These are phyloP conservation scores for Lathyrus oleraceus DNA, from an alignment of 306 rosid genomes.

Conservation along the genomic window DNA sequence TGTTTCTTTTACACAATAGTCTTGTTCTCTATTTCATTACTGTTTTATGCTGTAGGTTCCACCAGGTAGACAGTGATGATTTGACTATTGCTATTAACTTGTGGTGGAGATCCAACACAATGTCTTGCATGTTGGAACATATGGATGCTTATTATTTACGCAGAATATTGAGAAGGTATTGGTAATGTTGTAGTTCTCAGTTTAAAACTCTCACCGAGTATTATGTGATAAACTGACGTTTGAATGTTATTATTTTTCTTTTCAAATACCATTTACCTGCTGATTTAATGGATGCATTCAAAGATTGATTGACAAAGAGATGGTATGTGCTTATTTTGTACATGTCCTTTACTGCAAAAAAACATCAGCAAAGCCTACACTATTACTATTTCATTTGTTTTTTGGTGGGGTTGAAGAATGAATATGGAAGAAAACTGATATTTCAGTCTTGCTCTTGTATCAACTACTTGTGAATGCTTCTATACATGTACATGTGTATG, in stretches of 20 bases:
- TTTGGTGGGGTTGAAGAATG: constrained; percentile 12
- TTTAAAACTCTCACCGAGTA: constrained; percentile 13
- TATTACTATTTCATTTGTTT: constrained; percentile 4
- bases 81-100: constrained; percentile 89
- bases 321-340: constrained; percentile 57
- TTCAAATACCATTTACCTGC: constrained; percentile 38
- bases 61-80: constrained; percentile 90
- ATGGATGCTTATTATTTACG: constrained; percentile 92
- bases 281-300: constrained; percentile 38
- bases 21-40: constrained; percentile 13
- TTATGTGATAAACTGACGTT: constrained; percentile 44
- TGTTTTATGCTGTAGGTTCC: constrained; percentile 59
- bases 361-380: constrained; percentile 12
- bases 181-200: constrained; percentile 33
- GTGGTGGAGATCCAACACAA: constrained; percentile 83
- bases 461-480: constrained; percentile 14
- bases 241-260: constrained; percentile 39
- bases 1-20: not conserved
- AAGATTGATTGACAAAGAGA: constrained; percentile 85
- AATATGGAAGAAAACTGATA: constrained; percentile 16
- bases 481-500: not conserved
- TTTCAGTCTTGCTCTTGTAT: constrained; percentile 3
- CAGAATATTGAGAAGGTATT: constrained; percentile 82
- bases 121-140: constrained; percentile 79
- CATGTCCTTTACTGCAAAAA: constrained; percentile 15